These are phyloP conservation scores for Coniochaeta ligniaria DNA, from an alignment of 2,329 filamentous ascomycete genomes.

Conservation along the genomic window DNA sequence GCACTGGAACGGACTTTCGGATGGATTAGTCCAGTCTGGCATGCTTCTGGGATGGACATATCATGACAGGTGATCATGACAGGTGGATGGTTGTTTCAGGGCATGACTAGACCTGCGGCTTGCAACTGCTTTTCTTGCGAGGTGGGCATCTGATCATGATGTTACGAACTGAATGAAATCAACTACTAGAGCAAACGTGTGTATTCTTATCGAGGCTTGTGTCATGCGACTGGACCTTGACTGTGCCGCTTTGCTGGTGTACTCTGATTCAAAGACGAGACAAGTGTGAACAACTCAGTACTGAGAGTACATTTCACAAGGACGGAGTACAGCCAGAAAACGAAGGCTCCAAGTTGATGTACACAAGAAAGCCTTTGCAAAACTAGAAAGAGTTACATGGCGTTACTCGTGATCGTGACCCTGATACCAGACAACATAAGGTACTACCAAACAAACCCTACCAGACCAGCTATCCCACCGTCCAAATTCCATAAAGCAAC, in stretches of 20 bases:
- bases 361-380: neutral
- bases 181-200: neutral
- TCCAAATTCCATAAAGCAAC: neutral
- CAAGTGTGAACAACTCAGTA: too few species aligned
- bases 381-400: neutral
- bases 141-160: constrained; percentile 3
- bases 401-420: neutral
- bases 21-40: neutral
- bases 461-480: neutral
- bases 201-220: neutral
- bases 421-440: neutral
- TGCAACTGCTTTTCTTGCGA: neutral
- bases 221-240: neutral
- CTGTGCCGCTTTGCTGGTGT: neutral
- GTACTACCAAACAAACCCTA: neutral
- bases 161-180: constrained; percentile 1
- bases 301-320: neutral
- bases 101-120: neutral
- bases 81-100: neutral
- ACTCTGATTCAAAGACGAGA: neutral
- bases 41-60: neutral
- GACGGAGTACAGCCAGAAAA: neutral
- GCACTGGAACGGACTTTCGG: neutral
- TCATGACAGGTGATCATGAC: neutral
- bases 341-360: neutral